phyloP scores from a whole-genome alignment of 2,329 filamentous ascomycete genomes.

The Fusarium sp. region DNA sequence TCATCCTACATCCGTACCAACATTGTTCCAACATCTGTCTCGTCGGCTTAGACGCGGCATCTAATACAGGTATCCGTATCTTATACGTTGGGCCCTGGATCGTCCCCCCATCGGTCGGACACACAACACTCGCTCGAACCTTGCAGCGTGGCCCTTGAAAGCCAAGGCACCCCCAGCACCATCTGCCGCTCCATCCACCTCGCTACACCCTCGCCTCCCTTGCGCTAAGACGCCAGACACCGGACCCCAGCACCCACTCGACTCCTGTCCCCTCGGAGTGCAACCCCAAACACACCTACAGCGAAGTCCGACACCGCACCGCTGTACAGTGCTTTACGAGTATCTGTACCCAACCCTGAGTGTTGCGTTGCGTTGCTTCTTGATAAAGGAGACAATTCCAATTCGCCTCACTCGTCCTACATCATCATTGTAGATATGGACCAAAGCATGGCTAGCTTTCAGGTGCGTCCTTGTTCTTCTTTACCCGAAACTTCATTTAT shows the following conservation, averaged over 20 bases:
- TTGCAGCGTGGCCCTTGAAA: constrained; percentile 5
- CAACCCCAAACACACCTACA: constrained; percentile 3
- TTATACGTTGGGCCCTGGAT: not conserved
- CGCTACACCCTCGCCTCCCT: constrained; percentile 15
- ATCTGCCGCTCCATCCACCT: constrained; percentile 5
- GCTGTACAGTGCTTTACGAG: not conserved
- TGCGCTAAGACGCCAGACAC: constrained; percentile 22
- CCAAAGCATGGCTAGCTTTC: not conserved
- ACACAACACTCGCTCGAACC: constrained; percentile 3
- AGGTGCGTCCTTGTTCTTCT: constrained; percentile 21
- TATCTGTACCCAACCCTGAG: not conserved
- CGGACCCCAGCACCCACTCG: constrained; percentile 9
- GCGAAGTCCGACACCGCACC: constrained; percentile 9
- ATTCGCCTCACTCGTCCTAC: not conserved
- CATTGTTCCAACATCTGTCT: not conserved
- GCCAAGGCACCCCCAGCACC: constrained; percentile 5
- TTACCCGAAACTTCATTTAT: constrained; percentile 12
- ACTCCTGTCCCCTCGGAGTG: constrained; percentile 8
- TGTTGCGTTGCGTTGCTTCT: not conserved
- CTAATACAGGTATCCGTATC: constrained; percentile 1
- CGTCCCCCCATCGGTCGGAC: not conserved
- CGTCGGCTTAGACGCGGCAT: not conserved
- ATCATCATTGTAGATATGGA: not conserved
- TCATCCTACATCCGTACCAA: not conserved
- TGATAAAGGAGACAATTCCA: not conserved